Percentiles rank a stretch among this genome's conserved stretches.
Conservation (phyloP, 2,329 filamentous ascomycete species). For the Huntiella omanensis region DNA sequence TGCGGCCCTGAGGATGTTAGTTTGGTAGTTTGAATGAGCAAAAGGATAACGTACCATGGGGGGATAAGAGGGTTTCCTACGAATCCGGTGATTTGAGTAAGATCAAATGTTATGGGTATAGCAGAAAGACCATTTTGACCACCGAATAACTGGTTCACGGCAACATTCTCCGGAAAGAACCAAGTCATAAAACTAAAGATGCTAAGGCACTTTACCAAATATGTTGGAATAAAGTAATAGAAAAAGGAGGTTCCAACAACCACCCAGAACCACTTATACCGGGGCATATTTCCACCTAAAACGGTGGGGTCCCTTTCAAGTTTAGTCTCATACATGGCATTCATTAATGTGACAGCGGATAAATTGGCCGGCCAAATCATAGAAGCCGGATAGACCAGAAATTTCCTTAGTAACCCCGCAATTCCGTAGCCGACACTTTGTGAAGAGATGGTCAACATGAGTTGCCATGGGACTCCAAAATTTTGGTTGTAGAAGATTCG, state of each 20-base stretch:
- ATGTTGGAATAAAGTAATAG: slow-evolving; percentile 54
- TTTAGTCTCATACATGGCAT: slow-evolving; percentile 49
- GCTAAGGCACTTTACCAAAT: slow-evolving; percentile 48
- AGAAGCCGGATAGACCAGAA: slow-evolving; percentile 46
- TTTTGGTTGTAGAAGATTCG: slow-evolving; percentile 52
- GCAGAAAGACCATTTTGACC: slow-evolving; percentile 47
- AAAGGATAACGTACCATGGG: slow-evolving; percentile 33
- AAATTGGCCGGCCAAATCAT: slow-evolving; percentile 60
- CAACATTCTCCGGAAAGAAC: slow-evolving; percentile 47
- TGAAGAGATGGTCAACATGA: slow-evolving; percentile 47
- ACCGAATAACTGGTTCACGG: slow-evolving; percentile 58
- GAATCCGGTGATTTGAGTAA: slow-evolving; percentile 53
- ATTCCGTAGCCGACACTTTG: slow-evolving; percentile 53
- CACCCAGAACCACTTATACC: slow-evolving; percentile 45
- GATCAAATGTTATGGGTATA: slow-evolving; percentile 58
- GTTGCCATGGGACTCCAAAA: slow-evolving; percentile 46
- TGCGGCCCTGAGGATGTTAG: slow-evolving; percentile 31
- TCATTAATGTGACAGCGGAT: slow-evolving; percentile 47
- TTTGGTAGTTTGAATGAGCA: not conserved
- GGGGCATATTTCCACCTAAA: slow-evolving; percentile 44
- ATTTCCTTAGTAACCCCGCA: slow-evolving; percentile 47
- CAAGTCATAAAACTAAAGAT: slow-evolving; percentile 55
- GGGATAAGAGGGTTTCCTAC: slow-evolving; percentile 49
- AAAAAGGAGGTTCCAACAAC: slow-evolving; percentile 37
- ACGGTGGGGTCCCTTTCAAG: slow-evolving; percentile 30